Evolutionary conservation across 148 eudicot species (phyloP), one percentile per base, ranked within the genome.

Genomic region (Cornus controversa): DNA sequence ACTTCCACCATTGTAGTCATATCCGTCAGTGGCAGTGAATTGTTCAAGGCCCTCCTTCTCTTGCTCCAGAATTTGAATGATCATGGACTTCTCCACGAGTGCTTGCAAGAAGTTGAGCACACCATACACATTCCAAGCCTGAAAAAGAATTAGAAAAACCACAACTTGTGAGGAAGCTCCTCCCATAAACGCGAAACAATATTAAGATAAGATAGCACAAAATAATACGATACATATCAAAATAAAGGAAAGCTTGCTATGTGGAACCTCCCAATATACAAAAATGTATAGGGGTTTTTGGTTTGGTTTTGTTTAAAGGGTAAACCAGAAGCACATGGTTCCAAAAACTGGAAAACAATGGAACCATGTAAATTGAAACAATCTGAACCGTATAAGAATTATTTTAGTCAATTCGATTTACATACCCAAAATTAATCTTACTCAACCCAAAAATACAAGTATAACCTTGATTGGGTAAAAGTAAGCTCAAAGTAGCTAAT

Each of bases 91-190:
- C 82, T 96, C 98, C 73, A 96, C 95, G 53, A 96, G 91, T 65
- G 99, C 99, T 93, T 93, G 93, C 92, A 96, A 85, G 81, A 82
- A 96, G 83, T 93, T 93, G 81, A 96, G 98, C 72, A 93, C 99
- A 75, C 99, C 98, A 82, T 87, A 96, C 26, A 96, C 99, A 89
- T 93, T 93, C 99, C 99, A 96, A 25, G 98, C 97, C 99, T 96
- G 85, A 23, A 76, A 75, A 82, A 26, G 47, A 4, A 60, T n/a
- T 18, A 40, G 45, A 2, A 40, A 40, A 40, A 40, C 3, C 9
- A 5, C 13, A 60, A 60, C 20, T n/a, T 2, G 7, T 50, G 11
- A 60, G 64, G 22, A 18, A 22, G 9, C 7, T 20, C 64, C 24
- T n/a, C 64, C 2, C 1, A 5, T n/a, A 20, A 60, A n/a, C 23